phyloP scores from a whole-genome alignment of 495 filamentous ascomycete species.

The Penicillium subrubescens region DNA sequence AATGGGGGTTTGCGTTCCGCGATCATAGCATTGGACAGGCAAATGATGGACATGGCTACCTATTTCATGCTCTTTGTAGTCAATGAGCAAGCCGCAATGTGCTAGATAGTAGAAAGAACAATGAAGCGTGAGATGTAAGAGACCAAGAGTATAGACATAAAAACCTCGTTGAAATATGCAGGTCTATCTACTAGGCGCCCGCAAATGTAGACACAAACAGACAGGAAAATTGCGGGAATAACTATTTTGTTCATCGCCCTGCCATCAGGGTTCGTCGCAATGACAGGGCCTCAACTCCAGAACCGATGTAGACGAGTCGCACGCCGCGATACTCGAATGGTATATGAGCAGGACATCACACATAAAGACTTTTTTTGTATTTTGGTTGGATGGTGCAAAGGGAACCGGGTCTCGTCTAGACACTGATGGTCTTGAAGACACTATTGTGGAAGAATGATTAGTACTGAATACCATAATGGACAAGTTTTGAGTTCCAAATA shows the following conservation, averaged over 20 bases:
- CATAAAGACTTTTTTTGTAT: conserved; percentile 28
- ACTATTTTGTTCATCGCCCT: conserved; percentile 4
- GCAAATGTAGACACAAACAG: conserved; percentile 4
- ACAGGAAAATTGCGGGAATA: neutral
- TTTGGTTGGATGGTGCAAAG: neutral
- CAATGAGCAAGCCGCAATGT: neutral
- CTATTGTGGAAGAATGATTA: conserved; percentile 31
- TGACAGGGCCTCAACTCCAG: conserved; percentile 17
- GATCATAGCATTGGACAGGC: neutral
- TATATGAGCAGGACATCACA: conserved; percentile 39
- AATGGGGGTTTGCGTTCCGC: neutral
- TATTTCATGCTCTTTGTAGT: neutral
- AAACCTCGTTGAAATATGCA: conserved; percentile 2
- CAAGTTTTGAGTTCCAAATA: neutral
- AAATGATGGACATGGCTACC: neutral
- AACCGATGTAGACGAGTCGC: conserved; percentile 24
- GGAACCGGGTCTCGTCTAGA: conserved; percentile 29
- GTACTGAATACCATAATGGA: conserved; percentile 7
- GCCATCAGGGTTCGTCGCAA: neutral
- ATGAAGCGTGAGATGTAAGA: no score
- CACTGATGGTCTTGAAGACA: conserved; percentile 60
- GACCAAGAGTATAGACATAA: neutral
- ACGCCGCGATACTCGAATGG: conserved; percentile 28
- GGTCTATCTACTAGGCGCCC: conserved; percentile 9
- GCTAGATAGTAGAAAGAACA: neutral